These are phyloP conservation scores for Neofusicoccum umdonicola DNA, from an alignment of 2,329 filamentous ascomycete genomes.

Conservation along the genomic window DNA sequence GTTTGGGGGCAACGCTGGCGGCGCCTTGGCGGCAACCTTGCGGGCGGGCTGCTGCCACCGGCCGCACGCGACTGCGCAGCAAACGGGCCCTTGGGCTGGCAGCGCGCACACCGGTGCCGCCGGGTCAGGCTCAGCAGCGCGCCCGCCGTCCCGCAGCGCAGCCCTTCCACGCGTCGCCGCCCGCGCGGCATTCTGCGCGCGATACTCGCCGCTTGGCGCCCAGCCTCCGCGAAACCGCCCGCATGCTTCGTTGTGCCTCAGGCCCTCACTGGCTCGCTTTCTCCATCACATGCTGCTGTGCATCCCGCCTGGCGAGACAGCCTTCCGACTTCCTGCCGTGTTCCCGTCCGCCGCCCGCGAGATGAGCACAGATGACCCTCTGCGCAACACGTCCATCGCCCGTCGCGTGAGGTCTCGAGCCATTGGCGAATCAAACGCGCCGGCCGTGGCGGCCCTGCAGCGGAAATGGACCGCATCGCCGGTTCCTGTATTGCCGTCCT, in stretches of 20 bases:
- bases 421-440: neutral
- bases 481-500: neutral
- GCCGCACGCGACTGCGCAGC: neutral
- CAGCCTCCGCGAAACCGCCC: neutral
- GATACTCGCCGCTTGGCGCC: conserved; percentile 1
- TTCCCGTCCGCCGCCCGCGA: neutral
- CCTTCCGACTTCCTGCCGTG: neutral
- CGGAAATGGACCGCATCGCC: neutral
- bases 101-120: neutral
- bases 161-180: neutral
- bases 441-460: neutral
- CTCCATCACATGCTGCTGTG: neutral
- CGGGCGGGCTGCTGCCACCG: neutral
- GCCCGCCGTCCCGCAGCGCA: neutral
- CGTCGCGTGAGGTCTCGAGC: neutral
- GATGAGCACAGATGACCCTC: neutral
- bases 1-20: neutral
- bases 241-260: neutral
- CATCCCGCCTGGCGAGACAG: neutral
- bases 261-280: neutral
- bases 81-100: no score
- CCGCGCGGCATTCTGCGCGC: neutral
- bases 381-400: neutral
- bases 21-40: neutral
- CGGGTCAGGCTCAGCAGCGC: neutral